Conservation (phyloP, 2,329 filamentous ascomycete genomes). For the Diaporthe sp. region DNA sequence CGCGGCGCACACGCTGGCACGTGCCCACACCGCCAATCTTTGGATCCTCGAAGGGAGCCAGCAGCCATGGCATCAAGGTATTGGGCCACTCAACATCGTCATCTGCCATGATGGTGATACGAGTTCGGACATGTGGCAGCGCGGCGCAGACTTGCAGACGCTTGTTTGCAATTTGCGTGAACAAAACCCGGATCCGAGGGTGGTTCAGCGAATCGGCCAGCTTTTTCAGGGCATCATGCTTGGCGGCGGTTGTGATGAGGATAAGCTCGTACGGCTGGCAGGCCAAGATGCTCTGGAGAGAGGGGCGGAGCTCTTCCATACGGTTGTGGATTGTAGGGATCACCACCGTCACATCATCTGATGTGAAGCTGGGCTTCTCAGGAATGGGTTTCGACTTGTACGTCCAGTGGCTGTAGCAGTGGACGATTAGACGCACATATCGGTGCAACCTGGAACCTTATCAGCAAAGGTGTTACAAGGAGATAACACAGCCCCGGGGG, state of each 20-base stretch:
- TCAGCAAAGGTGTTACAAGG: conserved; percentile 34
- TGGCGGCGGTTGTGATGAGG: conserved; percentile 87
- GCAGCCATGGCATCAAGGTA: conserved; percentile 88
- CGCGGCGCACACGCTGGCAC: conserved; percentile 85
- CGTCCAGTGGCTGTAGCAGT: conserved; percentile 85
- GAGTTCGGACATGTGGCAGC: conserved; percentile 84
- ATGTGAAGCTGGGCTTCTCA: conserved; percentile 80
- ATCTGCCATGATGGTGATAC: conserved; percentile 92
- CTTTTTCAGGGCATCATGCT: conserved; percentile 73
- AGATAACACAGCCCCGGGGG: background rate
- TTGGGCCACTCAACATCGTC: conserved; percentile 95
- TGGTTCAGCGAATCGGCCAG: conserved; percentile 71
- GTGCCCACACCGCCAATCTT: conserved; percentile 91
- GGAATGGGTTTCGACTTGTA: conserved; percentile 89
- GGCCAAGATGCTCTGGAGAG: conserved; percentile 80
- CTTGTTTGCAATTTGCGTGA: conserved; percentile 91
- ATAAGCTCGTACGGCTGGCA: conserved; percentile 79
- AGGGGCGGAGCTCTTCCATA: conserved; percentile 84
- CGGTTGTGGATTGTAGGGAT: conserved; percentile 92
- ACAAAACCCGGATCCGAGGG: conserved; percentile 77
- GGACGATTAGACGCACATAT: conserved; percentile 86
- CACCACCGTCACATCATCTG: conserved; percentile 90
- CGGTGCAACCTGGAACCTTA: conserved; percentile 76
- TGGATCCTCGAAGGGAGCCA: conserved; percentile 89
- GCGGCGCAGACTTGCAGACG: conserved; percentile 92